Conservation (phyloP, 306 rosid species). For the Lathyrus sativus region DNA sequence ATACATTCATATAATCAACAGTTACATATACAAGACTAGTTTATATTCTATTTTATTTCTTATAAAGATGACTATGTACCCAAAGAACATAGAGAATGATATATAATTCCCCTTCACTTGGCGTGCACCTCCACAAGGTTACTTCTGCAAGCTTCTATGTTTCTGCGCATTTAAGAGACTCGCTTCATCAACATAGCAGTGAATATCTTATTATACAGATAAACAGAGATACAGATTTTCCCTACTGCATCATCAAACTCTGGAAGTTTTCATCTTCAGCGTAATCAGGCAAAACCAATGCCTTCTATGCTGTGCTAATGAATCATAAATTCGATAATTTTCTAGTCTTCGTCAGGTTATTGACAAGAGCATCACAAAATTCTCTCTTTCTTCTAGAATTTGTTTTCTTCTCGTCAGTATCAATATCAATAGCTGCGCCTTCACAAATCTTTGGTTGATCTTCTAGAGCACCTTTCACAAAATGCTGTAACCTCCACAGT, state of each 20-base stretch:
- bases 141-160: conserved; percentile 13
- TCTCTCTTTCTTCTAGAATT: conserved; percentile 54
- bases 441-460: conserved; percentile 42
- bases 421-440: conserved; percentile 34
- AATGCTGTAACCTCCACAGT: conserved; percentile 64
- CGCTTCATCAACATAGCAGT: conserved; percentile 7
- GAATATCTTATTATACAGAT: neutral
- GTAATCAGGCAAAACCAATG: conserved; percentile 14
- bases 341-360: conserved; percentile 57
- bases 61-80: conserved; percentile 13
- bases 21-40: conserved; percentile 4
- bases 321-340: conserved; percentile 50
- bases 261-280: neutral
- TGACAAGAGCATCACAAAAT: conserved; percentile 48
- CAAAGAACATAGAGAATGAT: neutral
- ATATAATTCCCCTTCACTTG: neutral
- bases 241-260: neutral
- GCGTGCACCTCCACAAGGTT: neutral
- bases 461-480: conserved; percentile 70
- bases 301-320: neutral
- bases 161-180: conserved; percentile 1
- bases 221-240: conserved; percentile 1
- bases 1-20: conserved; percentile 1
- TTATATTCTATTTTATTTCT: conserved; percentile 12
- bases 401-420: conserved; percentile 49